Evolutionary conservation across 1,284 basidiomycete genomes (phyloP).

Genomic region (Leccinum solheimii): DNA sequence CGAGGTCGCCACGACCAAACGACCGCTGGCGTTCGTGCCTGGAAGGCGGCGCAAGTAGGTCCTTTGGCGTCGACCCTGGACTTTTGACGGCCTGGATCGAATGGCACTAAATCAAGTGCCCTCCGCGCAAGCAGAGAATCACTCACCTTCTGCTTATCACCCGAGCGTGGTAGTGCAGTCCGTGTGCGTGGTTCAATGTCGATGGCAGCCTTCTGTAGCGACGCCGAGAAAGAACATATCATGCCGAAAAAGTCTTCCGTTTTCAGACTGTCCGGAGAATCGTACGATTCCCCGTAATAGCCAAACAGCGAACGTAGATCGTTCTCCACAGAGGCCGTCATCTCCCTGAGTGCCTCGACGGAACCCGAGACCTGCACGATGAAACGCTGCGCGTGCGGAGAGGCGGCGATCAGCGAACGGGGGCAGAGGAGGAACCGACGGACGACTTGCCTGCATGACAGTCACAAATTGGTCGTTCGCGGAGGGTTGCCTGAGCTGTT

Average conservation of each 20-base stretch:
- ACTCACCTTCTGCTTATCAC: constrained; percentile 12
- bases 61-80: background rate
- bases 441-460: constrained; percentile 61
- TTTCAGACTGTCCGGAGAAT: constrained; percentile 61
- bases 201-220: constrained; percentile 70
- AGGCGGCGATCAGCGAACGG: background rate
- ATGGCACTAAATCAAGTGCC: background rate
- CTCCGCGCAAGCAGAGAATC: background rate
- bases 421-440: background rate
- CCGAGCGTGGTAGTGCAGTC: background rate
- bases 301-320: constrained; percentile 60
- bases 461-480: constrained; percentile 60
- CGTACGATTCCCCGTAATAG: constrained; percentile 75
- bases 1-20: constrained; percentile 72
- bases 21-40: constrained; percentile 44
- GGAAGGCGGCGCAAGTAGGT: constrained; percentile 21
- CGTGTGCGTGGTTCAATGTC: constrained; percentile 57
- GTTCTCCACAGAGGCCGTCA: constrained; percentile 54
- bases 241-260: constrained; percentile 80
- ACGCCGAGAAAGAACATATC: constrained; percentile 71
- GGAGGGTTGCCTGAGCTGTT: constrained; percentile 33
- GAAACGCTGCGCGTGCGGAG: constrained; percentile 51
- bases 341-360: constrained; percentile 65
- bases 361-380: constrained; percentile 47
- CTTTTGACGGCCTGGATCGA: constrained; percentile 12